These are phyloP conservation scores for Aschersonia sp. DNA, from an alignment of 2,329 filamentous ascomycete genomes.

Conservation along the genomic window DNA sequence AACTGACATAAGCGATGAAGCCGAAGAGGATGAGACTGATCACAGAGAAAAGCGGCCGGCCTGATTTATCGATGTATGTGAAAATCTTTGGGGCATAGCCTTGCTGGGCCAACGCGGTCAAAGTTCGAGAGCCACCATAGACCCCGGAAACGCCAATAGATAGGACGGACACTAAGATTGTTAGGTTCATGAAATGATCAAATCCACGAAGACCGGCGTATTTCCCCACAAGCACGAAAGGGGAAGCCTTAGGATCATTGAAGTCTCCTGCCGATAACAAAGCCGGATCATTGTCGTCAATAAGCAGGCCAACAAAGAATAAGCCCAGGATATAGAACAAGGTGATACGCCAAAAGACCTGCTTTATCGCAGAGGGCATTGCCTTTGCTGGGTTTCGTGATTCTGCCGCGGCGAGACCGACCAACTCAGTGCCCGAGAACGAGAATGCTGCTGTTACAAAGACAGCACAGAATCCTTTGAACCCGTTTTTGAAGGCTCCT, in stretches of 20 bases:
- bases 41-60: constrained; percentile 38
- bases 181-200: constrained; percentile 42
- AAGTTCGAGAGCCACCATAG: constrained; percentile 43
- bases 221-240: constrained; percentile 43
- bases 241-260: constrained; percentile 23
- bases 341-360: constrained; percentile 48
- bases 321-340: constrained; percentile 40
- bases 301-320: constrained; percentile 34
- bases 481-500: constrained; percentile 53
- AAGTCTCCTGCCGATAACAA: constrained; percentile 28
- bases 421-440: constrained; percentile 59
- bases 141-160: constrained; percentile 44
- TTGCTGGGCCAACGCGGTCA: constrained; percentile 43
- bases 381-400: constrained; percentile 54
- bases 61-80: constrained; percentile 40
- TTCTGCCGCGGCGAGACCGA: constrained; percentile 29
- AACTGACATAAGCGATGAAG: constrained; percentile 26
- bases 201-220: constrained; percentile 36
- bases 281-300: constrained; percentile 27
- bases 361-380: constrained; percentile 71
- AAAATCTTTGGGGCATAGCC: constrained; percentile 43
- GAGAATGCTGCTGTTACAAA: constrained; percentile 62
- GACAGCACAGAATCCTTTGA: constrained; percentile 58
- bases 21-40: constrained; percentile 31
- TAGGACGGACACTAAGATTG: constrained; percentile 43